Conservation (phyloP, 192 early-diverging fungal genomes). For the Globomyces pollinis-pini region DNA sequence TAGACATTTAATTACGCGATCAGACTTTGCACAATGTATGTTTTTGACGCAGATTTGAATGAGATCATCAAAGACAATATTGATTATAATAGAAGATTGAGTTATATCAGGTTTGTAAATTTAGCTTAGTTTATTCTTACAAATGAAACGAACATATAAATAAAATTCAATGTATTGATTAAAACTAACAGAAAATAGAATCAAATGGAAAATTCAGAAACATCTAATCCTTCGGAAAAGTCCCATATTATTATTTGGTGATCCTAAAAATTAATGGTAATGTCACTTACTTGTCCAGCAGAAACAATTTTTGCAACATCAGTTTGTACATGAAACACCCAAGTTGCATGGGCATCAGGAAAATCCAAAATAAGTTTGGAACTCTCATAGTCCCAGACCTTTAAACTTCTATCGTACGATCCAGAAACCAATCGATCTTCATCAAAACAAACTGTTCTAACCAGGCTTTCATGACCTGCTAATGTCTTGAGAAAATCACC, state of each 20-base stretch:
- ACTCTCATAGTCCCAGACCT: slow-evolving; percentile 73
- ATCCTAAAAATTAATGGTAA: slow-evolving; percentile 34
- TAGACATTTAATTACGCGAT: no score
- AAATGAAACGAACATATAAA: no score
- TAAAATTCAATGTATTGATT: no score
- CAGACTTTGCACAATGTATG: no score
- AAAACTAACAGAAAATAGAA: no score
- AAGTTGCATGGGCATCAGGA: slow-evolving; percentile 70
- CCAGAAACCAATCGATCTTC: slow-evolving; percentile 69
- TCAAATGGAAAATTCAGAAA: neutral
- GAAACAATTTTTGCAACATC: slow-evolving; percentile 71
- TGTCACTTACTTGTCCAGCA: slow-evolving; percentile 47
- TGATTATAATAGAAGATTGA: no score
- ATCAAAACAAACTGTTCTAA: slow-evolving; percentile 66
- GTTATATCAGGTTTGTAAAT: no score
- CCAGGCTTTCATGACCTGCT: slow-evolving; percentile 55
- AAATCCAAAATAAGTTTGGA: slow-evolving; percentile 53
- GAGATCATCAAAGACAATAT: no score
- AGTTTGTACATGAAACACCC: slow-evolving; percentile 96
- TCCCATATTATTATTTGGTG: slow-evolving; percentile 44
- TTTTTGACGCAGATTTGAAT: no score
- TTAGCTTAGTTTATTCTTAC: no score
- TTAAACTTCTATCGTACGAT: slow-evolving; percentile 78
- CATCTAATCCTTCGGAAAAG: slow-evolving; percentile 22
- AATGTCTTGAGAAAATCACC: slow-evolving; percentile 45